Conservation (phyloP, 805 yeast genomes). For the Candida tibetensis region DNA sequence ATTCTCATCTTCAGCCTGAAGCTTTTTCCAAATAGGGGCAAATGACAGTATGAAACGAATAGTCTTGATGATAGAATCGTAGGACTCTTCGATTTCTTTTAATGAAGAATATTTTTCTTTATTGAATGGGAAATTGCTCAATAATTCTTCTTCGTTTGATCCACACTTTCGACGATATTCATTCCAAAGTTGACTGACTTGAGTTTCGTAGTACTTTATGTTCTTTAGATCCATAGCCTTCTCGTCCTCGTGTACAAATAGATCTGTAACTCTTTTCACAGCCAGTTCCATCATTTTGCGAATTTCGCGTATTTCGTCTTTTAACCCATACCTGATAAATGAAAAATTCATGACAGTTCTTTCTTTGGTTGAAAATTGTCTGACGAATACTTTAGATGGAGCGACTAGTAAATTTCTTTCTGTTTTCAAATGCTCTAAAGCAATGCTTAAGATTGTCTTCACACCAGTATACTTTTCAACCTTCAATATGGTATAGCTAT, state of each 20-base stretch:
- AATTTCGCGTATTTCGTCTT: conserved; percentile 3
- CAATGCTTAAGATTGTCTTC: conserved; percentile 4
- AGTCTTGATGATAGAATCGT: conserved; percentile 1
- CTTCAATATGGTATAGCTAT: conserved; percentile 10
- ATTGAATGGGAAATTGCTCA: conserved; percentile 9
- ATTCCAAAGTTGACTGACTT: conserved; percentile 9
- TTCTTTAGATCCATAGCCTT: conserved; percentile 9
- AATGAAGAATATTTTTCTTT: conserved; percentile 1
- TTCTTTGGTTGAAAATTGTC: conserved; percentile 3
- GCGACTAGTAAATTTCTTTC: conserved; percentile 14
- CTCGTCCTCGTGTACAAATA: conserved; percentile 28
- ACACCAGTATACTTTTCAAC: conserved; percentile 9
- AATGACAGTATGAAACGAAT: conserved; percentile 3
- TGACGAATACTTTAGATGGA: conserved; percentile 11
- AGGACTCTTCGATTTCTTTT: conserved; percentile 6
- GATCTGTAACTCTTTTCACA: conserved; percentile 24
- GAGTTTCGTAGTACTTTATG: conserved; percentile 9
- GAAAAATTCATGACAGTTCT: not conserved
- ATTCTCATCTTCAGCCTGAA: not conserved
- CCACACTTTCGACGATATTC: conserved; percentile 1
- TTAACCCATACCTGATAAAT: conserved; percentile 7
- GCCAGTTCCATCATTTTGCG: not conserved
- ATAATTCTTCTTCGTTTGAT: not conserved
- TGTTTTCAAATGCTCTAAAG: conserved; percentile 2
- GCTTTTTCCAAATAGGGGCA: conserved; percentile 8